These are phyloP conservation scores for Cryptococcus sp. DNA, from an alignment of 1,284 basidiomycete species.

Conservation along the genomic window DNA sequence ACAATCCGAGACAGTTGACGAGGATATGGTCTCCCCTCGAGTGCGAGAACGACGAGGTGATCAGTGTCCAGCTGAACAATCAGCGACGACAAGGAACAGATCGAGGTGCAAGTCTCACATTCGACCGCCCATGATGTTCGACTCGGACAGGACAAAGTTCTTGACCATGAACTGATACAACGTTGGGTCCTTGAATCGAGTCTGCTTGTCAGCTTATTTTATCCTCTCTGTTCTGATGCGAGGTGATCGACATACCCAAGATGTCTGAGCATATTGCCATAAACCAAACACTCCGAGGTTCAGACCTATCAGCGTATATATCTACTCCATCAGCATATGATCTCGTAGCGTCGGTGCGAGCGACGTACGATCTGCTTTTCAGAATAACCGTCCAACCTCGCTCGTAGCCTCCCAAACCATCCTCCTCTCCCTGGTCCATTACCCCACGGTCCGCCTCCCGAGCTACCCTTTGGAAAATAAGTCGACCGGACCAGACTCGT, in stretches of 20 bases:
- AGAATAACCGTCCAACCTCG: not conserved
- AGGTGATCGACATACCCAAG: slow-evolving; percentile 26
- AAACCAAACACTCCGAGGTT: slow-evolving; percentile 40
- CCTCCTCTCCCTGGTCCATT: not conserved
- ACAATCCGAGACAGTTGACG: slow-evolving; percentile 73
- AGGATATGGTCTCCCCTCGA: slow-evolving; percentile 59
- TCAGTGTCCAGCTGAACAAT: slow-evolving; percentile 64
- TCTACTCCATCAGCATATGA: slow-evolving; percentile 7
- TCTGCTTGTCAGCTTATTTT: slow-evolving; percentile 13
- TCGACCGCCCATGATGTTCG: slow-evolving; percentile 63
- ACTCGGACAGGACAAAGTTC: slow-evolving; percentile 60
- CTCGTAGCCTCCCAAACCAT: not conserved
- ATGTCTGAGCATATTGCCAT: slow-evolving; percentile 43
- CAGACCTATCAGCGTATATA: slow-evolving; percentile 38
- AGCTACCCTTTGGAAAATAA: slow-evolving; percentile 15
- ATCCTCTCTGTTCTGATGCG: not conserved
- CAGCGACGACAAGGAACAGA: not conserved
- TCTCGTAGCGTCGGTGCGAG: not conserved
- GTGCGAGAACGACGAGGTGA: slow-evolving; percentile 74
- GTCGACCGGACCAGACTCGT: slow-evolving; percentile 11
- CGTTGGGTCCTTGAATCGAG: slow-evolving; percentile 50
- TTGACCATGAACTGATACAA: slow-evolving; percentile 57
- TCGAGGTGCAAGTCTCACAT: slow-evolving; percentile 54
- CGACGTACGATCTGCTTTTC: not conserved
- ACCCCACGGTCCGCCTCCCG: slow-evolving; percentile 1